Conservation (phyloP, 2,329 filamentous ascomycete genomes). For the Penicillium italicum region DNA sequence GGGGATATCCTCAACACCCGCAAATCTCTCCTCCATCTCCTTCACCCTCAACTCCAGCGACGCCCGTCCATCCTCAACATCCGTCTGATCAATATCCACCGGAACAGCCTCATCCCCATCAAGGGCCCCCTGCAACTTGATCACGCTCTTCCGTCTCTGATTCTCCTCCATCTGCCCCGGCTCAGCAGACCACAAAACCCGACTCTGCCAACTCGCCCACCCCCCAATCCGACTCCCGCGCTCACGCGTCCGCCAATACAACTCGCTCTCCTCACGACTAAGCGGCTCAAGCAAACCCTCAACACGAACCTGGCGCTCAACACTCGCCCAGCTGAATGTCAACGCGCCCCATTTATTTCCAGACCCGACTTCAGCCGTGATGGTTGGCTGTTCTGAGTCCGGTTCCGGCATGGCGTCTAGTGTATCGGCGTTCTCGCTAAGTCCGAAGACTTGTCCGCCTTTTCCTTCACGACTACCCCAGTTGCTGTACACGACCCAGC, state of each 20-base stretch:
- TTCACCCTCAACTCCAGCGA: conserved; percentile 73
- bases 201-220: conserved; percentile 88
- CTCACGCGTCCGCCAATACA: conserved; percentile 63
- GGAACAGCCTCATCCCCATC: conserved; percentile 19
- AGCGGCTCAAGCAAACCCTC: conserved; percentile 73
- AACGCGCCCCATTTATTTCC: conserved; percentile 74
- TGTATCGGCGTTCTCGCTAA: conserved; percentile 18
- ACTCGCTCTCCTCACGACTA: conserved; percentile 65
- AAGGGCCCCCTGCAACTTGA: conserved; percentile 15
- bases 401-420: conserved; percentile 62
- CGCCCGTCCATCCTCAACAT: conserved; percentile 63
- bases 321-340: conserved; percentile 83
- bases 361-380: conserved; percentile 7
- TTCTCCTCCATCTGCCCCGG: conserved; percentile 23
- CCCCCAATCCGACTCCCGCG: conserved; percentile 81
- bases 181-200: conserved; percentile 56
- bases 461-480: conserved; percentile 65
- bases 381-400: conserved; percentile 25
- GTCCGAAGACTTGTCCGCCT: conserved; percentile 38
- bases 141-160: conserved; percentile 26
- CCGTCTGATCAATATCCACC: conserved; percentile 31
- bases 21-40: conserved; percentile 72
- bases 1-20: conserved; percentile 73
- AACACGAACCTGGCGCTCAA: conserved; percentile 87
- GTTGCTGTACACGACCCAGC: conserved; percentile 93